These are phyloP conservation scores for Phalaenopsis hybrid DNA, from an alignment of 116 monocot genomes.

Conservation along the genomic window DNA sequence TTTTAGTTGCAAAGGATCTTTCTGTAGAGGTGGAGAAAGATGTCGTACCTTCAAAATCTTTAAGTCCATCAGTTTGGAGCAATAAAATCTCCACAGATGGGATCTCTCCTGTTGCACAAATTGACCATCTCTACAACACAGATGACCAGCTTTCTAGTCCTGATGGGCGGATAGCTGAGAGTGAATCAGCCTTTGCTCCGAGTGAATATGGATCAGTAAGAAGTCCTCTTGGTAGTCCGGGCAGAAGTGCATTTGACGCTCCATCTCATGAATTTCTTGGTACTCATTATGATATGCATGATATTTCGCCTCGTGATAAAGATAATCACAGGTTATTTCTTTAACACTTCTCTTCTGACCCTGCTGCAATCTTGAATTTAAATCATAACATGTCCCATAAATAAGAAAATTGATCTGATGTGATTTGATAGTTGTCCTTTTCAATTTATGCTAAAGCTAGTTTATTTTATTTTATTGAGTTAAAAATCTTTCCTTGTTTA, in stretches of 20 bases:
- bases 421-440: not conserved
- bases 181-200: constrained; percentile 28
- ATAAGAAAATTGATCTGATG: not conserved
- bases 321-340: constrained; percentile 48
- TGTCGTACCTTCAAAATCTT: constrained; percentile 13
- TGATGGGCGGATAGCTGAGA: constrained; percentile 21
- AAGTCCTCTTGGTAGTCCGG: constrained; percentile 61
- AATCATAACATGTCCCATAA: not conserved
- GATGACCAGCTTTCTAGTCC: constrained; percentile 6
- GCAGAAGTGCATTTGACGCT: constrained; percentile 49
- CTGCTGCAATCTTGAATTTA: not conserved
- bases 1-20: constrained; percentile 45
- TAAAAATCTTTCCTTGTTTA: too few relatives aligned
- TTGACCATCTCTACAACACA: constrained; percentile 26
- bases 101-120: constrained; percentile 32
- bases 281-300: constrained; percentile 26
- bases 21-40: constrained; percentile 25
- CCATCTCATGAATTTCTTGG: constrained; percentile 33
- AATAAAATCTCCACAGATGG: constrained; percentile 31
- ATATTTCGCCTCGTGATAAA: constrained; percentile 52
- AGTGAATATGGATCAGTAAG: constrained; percentile 56
- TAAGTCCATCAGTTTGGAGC: constrained; percentile 21
- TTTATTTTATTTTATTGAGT: too few relatives aligned
- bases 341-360: not conserved
- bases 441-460: not conserved